These are phyloP conservation scores for Fusarium piperis DNA, from an alignment of 2,329 filamentous ascomycete genomes.

Conservation along the genomic window DNA sequence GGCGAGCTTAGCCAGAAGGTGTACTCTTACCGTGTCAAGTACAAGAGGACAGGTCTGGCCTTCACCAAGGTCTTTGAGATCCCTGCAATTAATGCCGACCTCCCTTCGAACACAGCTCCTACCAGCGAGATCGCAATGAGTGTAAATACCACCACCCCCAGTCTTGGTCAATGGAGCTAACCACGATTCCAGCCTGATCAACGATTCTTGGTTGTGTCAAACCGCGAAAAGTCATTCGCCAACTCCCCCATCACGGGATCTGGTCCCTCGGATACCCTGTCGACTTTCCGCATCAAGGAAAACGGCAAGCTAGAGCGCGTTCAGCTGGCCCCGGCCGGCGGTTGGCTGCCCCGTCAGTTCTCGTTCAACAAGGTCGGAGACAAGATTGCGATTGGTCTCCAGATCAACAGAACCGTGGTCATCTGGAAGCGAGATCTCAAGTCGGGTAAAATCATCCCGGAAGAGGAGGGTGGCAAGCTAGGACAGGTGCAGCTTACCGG, in stretches of 20 bases:
- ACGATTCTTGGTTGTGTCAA: constrained; percentile 35
- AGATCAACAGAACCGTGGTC: constrained; percentile 34
- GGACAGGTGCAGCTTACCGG: constrained; percentile 30
- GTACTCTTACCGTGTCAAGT: constrained; percentile 37
- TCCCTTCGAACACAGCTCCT: constrained; percentile 32
- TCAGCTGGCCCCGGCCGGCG: constrained; percentile 34
- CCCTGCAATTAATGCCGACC: constrained; percentile 21
- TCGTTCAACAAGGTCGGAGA: constrained; percentile 39
- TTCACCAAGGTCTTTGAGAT: constrained; percentile 39
- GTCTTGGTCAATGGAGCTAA: background rate
- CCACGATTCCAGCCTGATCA: constrained; percentile 19
- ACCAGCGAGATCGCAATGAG: constrained; percentile 39
- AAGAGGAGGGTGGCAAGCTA: constrained; percentile 36
- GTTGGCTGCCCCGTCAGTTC: constrained; percentile 37
- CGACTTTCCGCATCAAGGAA: constrained; percentile 33
- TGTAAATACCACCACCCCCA: constrained; percentile 1
- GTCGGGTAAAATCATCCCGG: constrained; percentile 33
- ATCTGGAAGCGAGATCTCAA: constrained; percentile 38
- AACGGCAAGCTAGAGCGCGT: constrained; percentile 30
- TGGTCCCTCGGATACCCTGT: constrained; percentile 35
- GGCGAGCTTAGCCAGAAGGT: constrained; percentile 39
- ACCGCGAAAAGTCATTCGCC: constrained; percentile 37
- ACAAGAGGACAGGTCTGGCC: constrained; percentile 9
- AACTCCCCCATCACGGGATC: constrained; percentile 20
- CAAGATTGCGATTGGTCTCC: constrained; percentile 39